Evolutionary conservation across 2,329 filamentous ascomycete genomes (phyloP), one percentile per base, ranked within the genome.

Genomic region (Fusarium tricinctum): DNA sequence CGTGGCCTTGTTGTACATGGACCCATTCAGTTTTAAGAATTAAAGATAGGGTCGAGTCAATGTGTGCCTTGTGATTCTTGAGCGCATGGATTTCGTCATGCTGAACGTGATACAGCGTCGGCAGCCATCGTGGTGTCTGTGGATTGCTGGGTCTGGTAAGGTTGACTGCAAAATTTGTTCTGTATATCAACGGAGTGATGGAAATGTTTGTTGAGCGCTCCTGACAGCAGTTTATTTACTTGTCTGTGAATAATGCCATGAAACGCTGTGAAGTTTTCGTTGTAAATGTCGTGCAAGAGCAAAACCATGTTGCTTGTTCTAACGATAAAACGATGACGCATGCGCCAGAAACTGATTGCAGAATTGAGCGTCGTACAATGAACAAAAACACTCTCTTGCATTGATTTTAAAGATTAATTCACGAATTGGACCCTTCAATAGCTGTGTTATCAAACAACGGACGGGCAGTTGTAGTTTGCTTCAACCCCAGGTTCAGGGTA

Each of bases 401-500:
- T 35, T 3, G 12, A 20, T 6, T 6, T 38, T 15, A 10, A 30
- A 38, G 15, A 33, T 19, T 7, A 38, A 19, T 19, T 23, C 14
- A 33, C 6, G 5, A 38, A 51, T 59, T 59, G n/a, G 20, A 23
- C n/a, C 13, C 22, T 45, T 7, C 9, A 8, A 43, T 7, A 19
- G 35, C 33, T 53, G 19, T 5, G 35, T 26, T 53, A 22, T 6
- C 23, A 44, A 58, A 28, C 22, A 43, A 22, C 38, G 23, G 52
- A 58, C 28, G 40, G 20, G 40, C 13, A 35, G 30, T 56, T 47
- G 20, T 20, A 40, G 23, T 48, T 46, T 50, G 35, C 43, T 56
- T 54, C 23, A 33, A 55, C 60, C 49, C 50, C 54, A 52, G 45
- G 54, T 70, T 70, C 65, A 70, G 68, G 65, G 68, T 71, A 69